Evolutionary conservation across 257 asterid genomes (phyloP).

Genomic region (Solanum arcanum): DNA sequence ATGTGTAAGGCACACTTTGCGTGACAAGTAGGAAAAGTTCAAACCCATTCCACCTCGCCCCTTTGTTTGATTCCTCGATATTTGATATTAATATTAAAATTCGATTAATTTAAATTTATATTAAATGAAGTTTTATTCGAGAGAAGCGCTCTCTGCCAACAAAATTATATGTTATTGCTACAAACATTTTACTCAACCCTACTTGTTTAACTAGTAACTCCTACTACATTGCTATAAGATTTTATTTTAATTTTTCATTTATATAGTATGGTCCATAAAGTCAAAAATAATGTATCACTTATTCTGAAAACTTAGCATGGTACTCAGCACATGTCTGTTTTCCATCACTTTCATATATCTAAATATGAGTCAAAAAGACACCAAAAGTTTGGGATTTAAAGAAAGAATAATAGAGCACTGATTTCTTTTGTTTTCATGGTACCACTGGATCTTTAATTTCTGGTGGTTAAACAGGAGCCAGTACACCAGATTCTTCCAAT

Average conservation of each 20-base stretch:
- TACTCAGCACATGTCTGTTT: not conserved
- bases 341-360: not conserved
- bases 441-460: not conserved
- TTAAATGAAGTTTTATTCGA: fast-evolving
- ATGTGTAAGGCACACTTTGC: not conserved
- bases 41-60: not conserved
- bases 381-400: not conserved
- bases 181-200: not conserved
- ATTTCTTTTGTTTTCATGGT: not conserved
- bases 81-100: too few relatives aligned
- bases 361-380: not conserved
- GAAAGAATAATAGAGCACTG: not conserved
- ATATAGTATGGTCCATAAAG: not conserved
- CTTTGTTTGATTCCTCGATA: not conserved
- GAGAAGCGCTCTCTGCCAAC: too few relatives aligned
- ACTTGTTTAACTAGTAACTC: not conserved
- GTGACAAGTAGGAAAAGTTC: not conserved
- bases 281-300: not conserved
- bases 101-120: too few relatives aligned
- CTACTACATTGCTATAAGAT: not conserved
- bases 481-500: not conserved
- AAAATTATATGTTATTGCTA: not conserved
- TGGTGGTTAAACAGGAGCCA: not conserved
- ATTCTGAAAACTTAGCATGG: not conserved
- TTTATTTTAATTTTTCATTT: not conserved